Evolutionary conservation across 78 protist genomes (phyloP).

Genomic region (Emiliania huxleyi): DNA sequence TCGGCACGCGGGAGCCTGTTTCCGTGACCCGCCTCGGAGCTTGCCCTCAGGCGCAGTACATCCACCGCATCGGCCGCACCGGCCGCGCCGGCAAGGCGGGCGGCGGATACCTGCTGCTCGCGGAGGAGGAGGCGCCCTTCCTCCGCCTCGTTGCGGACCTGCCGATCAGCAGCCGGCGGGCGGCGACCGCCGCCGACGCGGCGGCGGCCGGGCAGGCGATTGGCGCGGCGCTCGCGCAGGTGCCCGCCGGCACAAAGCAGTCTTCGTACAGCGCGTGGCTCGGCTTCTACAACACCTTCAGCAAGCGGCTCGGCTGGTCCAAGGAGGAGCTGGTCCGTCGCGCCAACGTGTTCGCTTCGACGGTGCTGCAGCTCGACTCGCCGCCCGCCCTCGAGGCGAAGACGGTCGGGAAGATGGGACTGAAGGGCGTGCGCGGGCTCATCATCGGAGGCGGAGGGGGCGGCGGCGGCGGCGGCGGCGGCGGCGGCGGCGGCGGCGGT

Average conservation of each 20-base stretch:
- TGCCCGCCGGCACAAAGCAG: background rate
- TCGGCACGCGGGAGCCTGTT: too few relatives aligned
- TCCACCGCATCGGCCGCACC: slow-evolving; percentile 78
- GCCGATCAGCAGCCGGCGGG: background rate
- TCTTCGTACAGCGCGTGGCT: slow-evolving; percentile 42
- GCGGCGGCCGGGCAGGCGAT: background rate
- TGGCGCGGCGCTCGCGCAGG: background rate
- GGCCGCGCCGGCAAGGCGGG: slow-evolving; percentile 77
- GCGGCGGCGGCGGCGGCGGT: background rate
- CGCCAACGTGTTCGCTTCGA: background rate
- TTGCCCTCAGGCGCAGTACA: slow-evolving; percentile 76
- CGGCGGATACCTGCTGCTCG: slow-evolving; percentile 47
- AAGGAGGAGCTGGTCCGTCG: slow-evolving; percentile 17
- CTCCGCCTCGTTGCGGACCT: slow-evolving; percentile 15
- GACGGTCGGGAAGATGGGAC: slow-evolving; percentile 63
- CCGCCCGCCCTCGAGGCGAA: slow-evolving; percentile 49
- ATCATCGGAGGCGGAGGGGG: background rate
- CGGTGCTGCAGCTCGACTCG: background rate
- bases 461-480: too few relatives aligned
- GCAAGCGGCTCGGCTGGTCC: slow-evolving; percentile 7
- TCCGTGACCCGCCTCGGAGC: slow-evolving; percentile 24
- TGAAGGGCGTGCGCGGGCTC: slow-evolving; percentile 54
- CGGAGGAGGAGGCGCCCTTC: slow-evolving; percentile 20
- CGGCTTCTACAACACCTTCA: slow-evolving; percentile 57
- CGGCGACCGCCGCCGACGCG: background rate